Evolutionary conservation across 257 asterid species (phyloP), one percentile per base, ranked within the genome.

Genomic region (Solanum appendiculatum): DNA sequence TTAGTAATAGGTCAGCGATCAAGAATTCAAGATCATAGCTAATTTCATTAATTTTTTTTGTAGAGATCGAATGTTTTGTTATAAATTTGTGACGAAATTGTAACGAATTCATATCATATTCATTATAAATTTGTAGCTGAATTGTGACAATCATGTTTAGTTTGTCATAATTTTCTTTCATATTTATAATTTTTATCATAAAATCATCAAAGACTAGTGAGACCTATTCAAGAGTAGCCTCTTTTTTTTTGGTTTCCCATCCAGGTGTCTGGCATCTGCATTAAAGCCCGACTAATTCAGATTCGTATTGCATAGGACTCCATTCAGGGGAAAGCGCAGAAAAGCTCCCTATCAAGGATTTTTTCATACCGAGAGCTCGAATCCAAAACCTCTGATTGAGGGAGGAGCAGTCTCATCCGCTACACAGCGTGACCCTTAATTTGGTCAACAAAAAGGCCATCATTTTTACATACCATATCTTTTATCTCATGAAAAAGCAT

Each of bases 271-370:
- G 0, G 0, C 20, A 54, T 0, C 25, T 54, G 3, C 11, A 20
- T 54, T 54, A 20, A 54, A 54, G 1, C 5, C 4, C 0, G 0
- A 54, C 20, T 54, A 54, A 20, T 54, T 54, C 20, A 5, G 2
- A 54, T 54, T 1, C 3, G 7, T 54, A 2, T 0, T 5, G 10
- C 0, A 25, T 54, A 18, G 63, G 21, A 11, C 10, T 20, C 0
- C 11, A 54, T 54, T 54, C 11, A 20, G 11, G 63, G 18, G 63
- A 10, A 54, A 54, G n/a, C 60, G 10, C 3, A 48, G 15, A 15
- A 48, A 0, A 0, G 1, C 23, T 51, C 0, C 4, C 25, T 54
- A 18, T 0, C 4, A 54, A 54, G 20, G n/a, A n/a, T n/a, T n/a
- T n/a, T n/a, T n/a, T n/a, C n/a, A 51, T 54, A 54, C 3, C 4